Evolutionary conservation across 768 basidiomycete species (phyloP), one percentile per base, ranked within the genome.

Genomic region (Boletus edulis): DNA sequence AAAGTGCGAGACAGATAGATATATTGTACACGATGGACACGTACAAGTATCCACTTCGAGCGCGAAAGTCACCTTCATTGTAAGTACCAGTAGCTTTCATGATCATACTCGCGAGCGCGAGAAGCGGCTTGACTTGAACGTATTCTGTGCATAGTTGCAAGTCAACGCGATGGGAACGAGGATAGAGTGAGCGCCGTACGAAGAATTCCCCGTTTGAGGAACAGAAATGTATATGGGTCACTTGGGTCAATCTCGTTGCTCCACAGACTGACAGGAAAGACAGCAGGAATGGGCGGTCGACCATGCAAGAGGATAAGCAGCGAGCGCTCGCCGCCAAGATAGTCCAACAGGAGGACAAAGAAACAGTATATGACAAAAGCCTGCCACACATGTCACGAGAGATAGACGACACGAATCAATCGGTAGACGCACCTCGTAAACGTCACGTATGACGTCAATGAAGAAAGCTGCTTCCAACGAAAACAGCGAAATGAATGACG

Each of bases 321-420:
- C 0, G 92, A 94, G 18, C 97, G 81, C 66, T 98, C 95, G 46
- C 96, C 97, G 37, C 97, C 97, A 9, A 92, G 81, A 68, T 91
- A 93, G 52, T 84, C 86, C 2, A 92, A 75, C 41, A 94, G 81
- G 18, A 94, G 81, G 13, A 83, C 79, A 68, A 94, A 94, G 76
- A 94, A 95, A 66, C 89, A 92, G 70, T 95, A 96, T 52, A 96
- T 95, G 14, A 95, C 91, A 68, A 94, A 96, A 2, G 93, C 93
- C 91, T 94, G 17, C 2, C 2, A 20, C 4, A 10, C 5, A 17
- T 0, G 51, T 4, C 1, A 8, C 61, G 49, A 64, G 22, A 14
- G 34, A 56, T 5, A 2, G 35, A 40, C n/a, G 39, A 2, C 42
- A 37, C 10, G 41, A n/a, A 32, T n/a, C 32, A 12, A 20, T 20